Conservation (phyloP, 129 eudicot genomes). For the Tanacetum coccineum region DNA sequence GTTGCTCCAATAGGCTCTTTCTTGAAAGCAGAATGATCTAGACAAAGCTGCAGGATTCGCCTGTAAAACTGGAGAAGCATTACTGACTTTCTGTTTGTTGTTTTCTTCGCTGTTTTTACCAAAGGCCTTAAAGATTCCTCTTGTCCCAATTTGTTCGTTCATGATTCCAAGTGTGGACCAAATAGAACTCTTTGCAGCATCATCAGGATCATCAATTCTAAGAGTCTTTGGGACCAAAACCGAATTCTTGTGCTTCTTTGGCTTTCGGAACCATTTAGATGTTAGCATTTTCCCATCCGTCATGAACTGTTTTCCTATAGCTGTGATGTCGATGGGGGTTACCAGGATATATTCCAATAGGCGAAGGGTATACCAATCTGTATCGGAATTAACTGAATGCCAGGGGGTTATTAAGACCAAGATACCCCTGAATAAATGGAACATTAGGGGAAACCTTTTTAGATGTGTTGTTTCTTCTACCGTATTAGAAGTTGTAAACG, state of each 20-base stretch:
- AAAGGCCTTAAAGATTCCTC: constrained; percentile 52
- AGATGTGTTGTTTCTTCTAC: constrained; percentile 29
- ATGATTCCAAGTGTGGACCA: constrained; percentile 72
- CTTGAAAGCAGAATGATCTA: constrained; percentile 67
- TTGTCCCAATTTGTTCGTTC: constrained; percentile 34
- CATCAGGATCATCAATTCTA: constrained; percentile 91
- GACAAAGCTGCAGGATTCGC: constrained; percentile 75
- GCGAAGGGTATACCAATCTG: constrained; percentile 55
- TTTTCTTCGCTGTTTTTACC: constrained; percentile 43
- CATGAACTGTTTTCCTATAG: constrained; percentile 66
- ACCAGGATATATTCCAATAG: constrained; percentile 58
- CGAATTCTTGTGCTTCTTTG: constrained; percentile 31
- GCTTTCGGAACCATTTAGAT: constrained; percentile 21
- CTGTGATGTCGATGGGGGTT: constrained; percentile 28
- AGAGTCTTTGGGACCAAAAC: constrained; percentile 66
- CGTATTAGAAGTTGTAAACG: constrained; percentile 40
- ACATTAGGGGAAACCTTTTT: constrained; percentile 41
- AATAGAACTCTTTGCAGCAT: constrained; percentile 82
- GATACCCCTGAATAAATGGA: constrained; percentile 41
- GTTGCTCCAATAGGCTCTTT: constrained; percentile 32
- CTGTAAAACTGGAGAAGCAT: constrained; percentile 39
- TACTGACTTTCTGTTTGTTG: constrained; percentile 6
- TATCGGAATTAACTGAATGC: constrained; percentile 49
- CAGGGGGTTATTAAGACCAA: constrained; percentile 51
- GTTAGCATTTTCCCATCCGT: constrained; percentile 43